These are phyloP conservation scores for Austroboletus niveus DNA, from an alignment of 1,284 basidiomycete species.

Conservation along the genomic window DNA sequence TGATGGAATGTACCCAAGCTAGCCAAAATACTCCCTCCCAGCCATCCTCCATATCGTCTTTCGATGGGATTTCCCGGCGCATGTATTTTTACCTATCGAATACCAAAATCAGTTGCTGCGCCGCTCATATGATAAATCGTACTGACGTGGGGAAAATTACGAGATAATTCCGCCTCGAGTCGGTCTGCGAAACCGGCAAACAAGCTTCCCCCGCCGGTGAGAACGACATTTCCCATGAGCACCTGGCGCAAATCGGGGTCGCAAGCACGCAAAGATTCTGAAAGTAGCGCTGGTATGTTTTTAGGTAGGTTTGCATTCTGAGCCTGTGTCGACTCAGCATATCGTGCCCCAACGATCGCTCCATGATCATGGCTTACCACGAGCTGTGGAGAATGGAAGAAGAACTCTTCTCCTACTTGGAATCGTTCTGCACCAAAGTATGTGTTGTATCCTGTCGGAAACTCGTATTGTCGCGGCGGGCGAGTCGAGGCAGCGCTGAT, in stretches of 20 bases:
- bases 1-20: slow-evolving; percentile 97
- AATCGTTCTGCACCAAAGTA: slow-evolving; percentile 85
- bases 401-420: slow-evolving; percentile 86
- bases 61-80: slow-evolving; percentile 87
- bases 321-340: slow-evolving; percentile 39
- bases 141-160: slow-evolving; percentile 78
- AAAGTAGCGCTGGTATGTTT: slow-evolving; percentile 76
- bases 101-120: slow-evolving; percentile 7
- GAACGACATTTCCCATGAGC: slow-evolving; percentile 90
- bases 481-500: slow-evolving; percentile 53
- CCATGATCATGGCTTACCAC: slow-evolving; percentile 50
- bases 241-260: slow-evolving; percentile 92
- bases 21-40: slow-evolving; percentile 90
- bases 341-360: background rate
- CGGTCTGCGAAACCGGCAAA: slow-evolving; percentile 88
- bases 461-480: slow-evolving; percentile 79
- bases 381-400: slow-evolving; percentile 77
- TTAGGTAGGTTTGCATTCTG: slow-evolving; percentile 70
- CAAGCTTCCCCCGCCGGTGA: slow-evolving; percentile 89
- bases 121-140: slow-evolving; percentile 1
- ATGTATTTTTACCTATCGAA: slow-evolving; percentile 74
- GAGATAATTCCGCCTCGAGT: slow-evolving; percentile 75
- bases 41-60: slow-evolving; percentile 87
- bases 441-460: slow-evolving; percentile 91
- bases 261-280: slow-evolving; percentile 78